These are phyloP conservation scores for Xeromyces bisporus DNA, from an alignment of 495 filamentous ascomycete species.

Conservation along the genomic window DNA sequence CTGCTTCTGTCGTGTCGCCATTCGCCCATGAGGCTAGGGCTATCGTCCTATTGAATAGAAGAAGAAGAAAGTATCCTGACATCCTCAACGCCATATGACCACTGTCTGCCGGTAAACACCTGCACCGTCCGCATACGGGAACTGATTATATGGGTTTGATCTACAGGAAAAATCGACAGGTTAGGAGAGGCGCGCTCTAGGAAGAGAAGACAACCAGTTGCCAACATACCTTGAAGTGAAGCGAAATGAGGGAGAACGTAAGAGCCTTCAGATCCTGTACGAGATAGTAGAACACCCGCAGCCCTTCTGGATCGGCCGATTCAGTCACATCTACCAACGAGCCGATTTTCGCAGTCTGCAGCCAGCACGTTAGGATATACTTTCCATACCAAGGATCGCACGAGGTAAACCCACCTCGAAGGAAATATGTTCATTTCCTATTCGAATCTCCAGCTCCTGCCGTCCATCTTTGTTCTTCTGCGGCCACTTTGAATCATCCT, in stretches of 20 bases:
- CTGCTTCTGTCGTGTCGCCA: no score
- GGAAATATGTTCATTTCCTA: constrained; percentile 93
- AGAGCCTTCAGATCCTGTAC: constrained; percentile 96
- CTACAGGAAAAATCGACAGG: constrained; percentile 13
- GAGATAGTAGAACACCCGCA: constrained; percentile 98
- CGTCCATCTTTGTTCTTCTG: constrained; percentile 98
- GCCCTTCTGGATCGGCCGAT: constrained; percentile 86
- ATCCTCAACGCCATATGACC: neutral
- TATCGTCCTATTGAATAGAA: no score
- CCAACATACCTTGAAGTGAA: constrained; percentile 78
- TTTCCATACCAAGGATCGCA: no score
- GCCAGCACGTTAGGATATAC: no score
- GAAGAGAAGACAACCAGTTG: neutral
- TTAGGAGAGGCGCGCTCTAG: constrained; percentile 1
- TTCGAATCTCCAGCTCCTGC: constrained; percentile 87
- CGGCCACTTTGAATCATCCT: constrained; percentile 98
- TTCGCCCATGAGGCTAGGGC: no score
- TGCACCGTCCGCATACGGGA: no score
- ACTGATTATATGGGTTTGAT: constrained; percentile 83
- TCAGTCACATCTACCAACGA: constrained; percentile 94
- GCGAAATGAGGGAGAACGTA: constrained; percentile 85
- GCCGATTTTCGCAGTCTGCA: constrained; percentile 92
- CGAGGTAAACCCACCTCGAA: constrained; percentile 53
- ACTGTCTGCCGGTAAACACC: no score
- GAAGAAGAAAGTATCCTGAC: no score